A percentile compares a stretch with the other conserved stretches of the same genome.
These are phyloP conservation scores for Tolypocladium ovalisporum DNA, from an alignment of 2,329 filamentous ascomycete genomes.

Conservation along the genomic window DNA sequence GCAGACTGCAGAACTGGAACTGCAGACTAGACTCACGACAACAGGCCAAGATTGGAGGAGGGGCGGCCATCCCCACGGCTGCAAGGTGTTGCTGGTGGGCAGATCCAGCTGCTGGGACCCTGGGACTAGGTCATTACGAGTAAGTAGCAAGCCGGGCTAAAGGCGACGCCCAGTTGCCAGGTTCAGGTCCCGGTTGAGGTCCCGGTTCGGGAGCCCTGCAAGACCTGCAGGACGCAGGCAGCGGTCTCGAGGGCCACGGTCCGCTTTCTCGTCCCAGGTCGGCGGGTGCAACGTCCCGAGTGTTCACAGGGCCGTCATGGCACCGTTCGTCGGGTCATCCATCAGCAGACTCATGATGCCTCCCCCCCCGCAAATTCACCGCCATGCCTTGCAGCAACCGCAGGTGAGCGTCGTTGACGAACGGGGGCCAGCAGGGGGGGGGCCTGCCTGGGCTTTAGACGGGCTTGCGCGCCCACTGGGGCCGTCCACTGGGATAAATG, in stretches of 20 bases:
- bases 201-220: not conserved
- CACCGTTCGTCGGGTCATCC: not conserved
- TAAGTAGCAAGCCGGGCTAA: not conserved
- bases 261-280: not conserved
- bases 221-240: not conserved
- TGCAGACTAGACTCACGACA: not conserved
- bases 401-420: not conserved
- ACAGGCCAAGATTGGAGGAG: not conserved
- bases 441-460: not conserved
- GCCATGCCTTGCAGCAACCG: not conserved
- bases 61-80: not conserved
- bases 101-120: not conserved
- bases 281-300: not conserved
- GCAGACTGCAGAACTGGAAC: not conserved
- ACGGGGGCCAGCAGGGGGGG: not conserved
- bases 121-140: no score
- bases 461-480: not conserved
- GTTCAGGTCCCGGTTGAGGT: not conserved
- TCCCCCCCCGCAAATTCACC: not conserved
- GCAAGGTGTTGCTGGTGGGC: not conserved
- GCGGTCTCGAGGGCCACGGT: not conserved
- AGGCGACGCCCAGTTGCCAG: not conserved
- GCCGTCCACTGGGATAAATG: not conserved
- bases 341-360: not conserved
- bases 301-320: not conserved